These are phyloP conservation scores for Aspergillus pseudoterreus DNA, from an alignment of 2,329 filamentous ascomycete species.

Conservation along the genomic window DNA sequence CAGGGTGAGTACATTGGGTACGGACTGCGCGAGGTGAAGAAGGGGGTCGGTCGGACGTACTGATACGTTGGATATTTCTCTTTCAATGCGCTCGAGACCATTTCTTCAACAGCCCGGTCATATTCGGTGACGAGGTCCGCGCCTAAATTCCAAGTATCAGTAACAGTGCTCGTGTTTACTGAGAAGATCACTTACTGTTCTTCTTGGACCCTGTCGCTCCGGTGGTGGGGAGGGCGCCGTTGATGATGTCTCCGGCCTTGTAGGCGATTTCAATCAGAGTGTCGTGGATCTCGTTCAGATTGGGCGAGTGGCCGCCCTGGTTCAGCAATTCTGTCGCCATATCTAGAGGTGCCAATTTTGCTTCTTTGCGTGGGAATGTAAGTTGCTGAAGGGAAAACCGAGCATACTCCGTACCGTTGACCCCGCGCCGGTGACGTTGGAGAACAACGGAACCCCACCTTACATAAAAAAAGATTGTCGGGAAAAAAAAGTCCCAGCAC, in stretches of 20 bases:
- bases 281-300: slow-evolving; percentile 42
- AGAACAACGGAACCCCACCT: not conserved
- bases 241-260: slow-evolving; percentile 43
- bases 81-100: slow-evolving; percentile 51
- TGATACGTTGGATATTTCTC: slow-evolving; percentile 52
- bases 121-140: slow-evolving; percentile 63
- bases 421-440: slow-evolving; percentile 2
- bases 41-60: slow-evolving; percentile 28
- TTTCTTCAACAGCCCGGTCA: slow-evolving; percentile 58
- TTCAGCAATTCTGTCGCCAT: not conserved
- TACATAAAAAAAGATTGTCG: not conserved
- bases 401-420: not conserved
- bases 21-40: not conserved
- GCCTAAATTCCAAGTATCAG: slow-evolving; percentile 29
- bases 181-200: slow-evolving; percentile 34
- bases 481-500: not conserved
- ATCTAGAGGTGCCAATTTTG: no score
- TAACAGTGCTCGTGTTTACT: not conserved
- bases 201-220: slow-evolving; percentile 41
- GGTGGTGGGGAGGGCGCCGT: slow-evolving; percentile 37
- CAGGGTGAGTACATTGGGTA: not conserved
- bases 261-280: slow-evolving; percentile 38
- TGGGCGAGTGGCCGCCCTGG: slow-evolving; percentile 6
- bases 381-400: no score
- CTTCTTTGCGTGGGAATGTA: no score